phyloP scores from a whole-genome alignment of 2,329 filamentous ascomycete species.

The Macrophomina tecta region DNA sequence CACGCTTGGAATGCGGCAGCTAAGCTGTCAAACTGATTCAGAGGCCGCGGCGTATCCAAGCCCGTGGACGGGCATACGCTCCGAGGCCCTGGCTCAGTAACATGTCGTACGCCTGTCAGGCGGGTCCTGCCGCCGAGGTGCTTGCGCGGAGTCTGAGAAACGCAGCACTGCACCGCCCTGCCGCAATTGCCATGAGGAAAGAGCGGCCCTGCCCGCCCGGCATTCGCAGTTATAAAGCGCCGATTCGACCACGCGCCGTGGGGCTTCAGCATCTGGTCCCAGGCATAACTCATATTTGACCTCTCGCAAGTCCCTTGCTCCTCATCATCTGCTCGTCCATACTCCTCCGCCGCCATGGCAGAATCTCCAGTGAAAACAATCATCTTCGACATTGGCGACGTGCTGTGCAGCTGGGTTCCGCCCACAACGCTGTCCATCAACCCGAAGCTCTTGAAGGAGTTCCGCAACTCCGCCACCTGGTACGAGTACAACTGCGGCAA shows the following conservation, averaged over 20 bases:
- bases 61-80: not conserved
- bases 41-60: not conserved
- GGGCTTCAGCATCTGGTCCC: not conserved
- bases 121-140: not conserved
- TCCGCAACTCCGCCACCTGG: conserved; percentile 40
- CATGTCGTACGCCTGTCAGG: not conserved
- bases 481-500: conserved; percentile 37
- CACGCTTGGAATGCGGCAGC: not conserved
- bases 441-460: conserved; percentile 32
- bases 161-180: no score
- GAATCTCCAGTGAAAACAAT: conserved; percentile 29
- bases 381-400: conserved; percentile 46
- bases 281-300: not conserved
- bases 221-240: not conserved
- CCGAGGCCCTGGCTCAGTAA: not conserved
- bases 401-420: conserved; percentile 43
- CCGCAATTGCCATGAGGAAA: not conserved
- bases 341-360: not conserved
- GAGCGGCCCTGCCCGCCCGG: not conserved
- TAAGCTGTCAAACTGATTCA: not conserved
- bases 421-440: conserved; percentile 35
- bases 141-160: not conserved
- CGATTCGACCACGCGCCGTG: not conserved
- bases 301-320: not conserved
- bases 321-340: not conserved